These are phyloP conservation scores for Curvularia sp. DNA, from an alignment of 2,329 filamentous ascomycete species.

Conservation along the genomic window DNA sequence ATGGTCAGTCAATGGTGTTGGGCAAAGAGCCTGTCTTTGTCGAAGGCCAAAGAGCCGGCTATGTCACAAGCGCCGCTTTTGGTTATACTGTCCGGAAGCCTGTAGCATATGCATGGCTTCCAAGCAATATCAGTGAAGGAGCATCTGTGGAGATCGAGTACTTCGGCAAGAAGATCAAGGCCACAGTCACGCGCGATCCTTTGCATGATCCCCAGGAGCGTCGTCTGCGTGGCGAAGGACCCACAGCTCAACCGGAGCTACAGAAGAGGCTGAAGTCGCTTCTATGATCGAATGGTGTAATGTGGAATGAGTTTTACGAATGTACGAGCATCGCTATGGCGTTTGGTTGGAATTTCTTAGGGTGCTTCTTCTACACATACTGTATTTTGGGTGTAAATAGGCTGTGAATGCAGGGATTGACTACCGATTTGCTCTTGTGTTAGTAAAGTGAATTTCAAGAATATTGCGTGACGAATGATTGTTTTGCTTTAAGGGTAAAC, in stretches of 20 bases:
- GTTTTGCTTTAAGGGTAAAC: not conserved
- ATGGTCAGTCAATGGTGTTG: conserved; percentile 63
- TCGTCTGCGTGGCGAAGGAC: conserved; percentile 41
- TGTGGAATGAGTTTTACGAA: conserved; percentile 24
- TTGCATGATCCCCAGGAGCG: conserved; percentile 55
- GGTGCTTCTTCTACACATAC: not conserved
- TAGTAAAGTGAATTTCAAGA: not conserved
- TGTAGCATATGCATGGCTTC: conserved; percentile 66
- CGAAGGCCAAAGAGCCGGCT: conserved; percentile 58
- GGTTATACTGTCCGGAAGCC: conserved; percentile 66
- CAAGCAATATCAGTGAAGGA: conserved; percentile 56
- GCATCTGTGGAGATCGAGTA: conserved; percentile 66
- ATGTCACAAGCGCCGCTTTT: conserved; percentile 67
- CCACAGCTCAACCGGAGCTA: conserved; percentile 25
- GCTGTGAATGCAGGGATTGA: not conserved
- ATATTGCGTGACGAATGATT: not conserved
- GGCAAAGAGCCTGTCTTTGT: conserved; percentile 68
- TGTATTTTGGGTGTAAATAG: not conserved
- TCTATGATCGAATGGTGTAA: conserved; percentile 23
- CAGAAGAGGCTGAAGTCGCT: conserved; percentile 34
- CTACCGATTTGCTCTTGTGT: not conserved
- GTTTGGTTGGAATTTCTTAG: conserved; percentile 2
- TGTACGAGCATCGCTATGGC: conserved; percentile 14
- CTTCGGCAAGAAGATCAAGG: conserved; percentile 62
- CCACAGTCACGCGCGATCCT: conserved; percentile 62